These are phyloP conservation scores for Apiotrichum brassicae DNA, from an alignment of 1,284 basidiomycete species.

Conservation along the genomic window DNA sequence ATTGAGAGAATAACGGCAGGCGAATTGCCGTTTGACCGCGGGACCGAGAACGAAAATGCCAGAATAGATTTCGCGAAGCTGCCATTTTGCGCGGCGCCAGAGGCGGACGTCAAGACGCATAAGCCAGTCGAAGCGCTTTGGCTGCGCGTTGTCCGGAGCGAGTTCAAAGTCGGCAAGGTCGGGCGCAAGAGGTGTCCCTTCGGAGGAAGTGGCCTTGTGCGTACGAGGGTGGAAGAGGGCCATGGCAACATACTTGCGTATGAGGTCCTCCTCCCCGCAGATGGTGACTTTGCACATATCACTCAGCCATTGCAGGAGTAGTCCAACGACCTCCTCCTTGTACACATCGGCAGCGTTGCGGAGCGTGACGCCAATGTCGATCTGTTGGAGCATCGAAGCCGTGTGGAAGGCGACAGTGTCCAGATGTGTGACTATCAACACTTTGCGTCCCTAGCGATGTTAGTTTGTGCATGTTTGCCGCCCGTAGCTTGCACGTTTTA, in stretches of 20 bases:
- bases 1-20: slow-evolving; percentile 72
- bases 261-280: slow-evolving; percentile 55
- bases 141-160: not conserved
- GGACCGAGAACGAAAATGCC: slow-evolving; percentile 24
- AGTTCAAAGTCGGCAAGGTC: slow-evolving; percentile 12
- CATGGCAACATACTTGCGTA: slow-evolving; percentile 53
- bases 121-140: slow-evolving; percentile 37
- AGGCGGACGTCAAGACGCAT: slow-evolving; percentile 38
- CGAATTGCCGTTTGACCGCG: slow-evolving; percentile 44
- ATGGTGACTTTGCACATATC: slow-evolving; percentile 64
- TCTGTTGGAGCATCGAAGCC: slow-evolving; percentile 72
- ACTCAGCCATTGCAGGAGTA: slow-evolving; percentile 77
- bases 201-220: not conserved
- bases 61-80: slow-evolving; percentile 39
- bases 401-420: slow-evolving; percentile 66
- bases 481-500: too few species aligned
- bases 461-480: not conserved
- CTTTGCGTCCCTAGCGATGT: slow-evolving; percentile 61
- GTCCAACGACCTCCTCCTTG: slow-evolving; percentile 74
- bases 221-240: slow-evolving; percentile 19
- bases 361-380: slow-evolving; percentile 88
- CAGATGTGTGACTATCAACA: slow-evolving; percentile 71
- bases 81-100: slow-evolving; percentile 41
- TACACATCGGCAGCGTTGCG: slow-evolving; percentile 83
- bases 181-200: slow-evolving; percentile 12